phyloP scores from a whole-genome alignment of 2,329 filamentous ascomycete genomes.

The Celoporthe dispersa region DNA sequence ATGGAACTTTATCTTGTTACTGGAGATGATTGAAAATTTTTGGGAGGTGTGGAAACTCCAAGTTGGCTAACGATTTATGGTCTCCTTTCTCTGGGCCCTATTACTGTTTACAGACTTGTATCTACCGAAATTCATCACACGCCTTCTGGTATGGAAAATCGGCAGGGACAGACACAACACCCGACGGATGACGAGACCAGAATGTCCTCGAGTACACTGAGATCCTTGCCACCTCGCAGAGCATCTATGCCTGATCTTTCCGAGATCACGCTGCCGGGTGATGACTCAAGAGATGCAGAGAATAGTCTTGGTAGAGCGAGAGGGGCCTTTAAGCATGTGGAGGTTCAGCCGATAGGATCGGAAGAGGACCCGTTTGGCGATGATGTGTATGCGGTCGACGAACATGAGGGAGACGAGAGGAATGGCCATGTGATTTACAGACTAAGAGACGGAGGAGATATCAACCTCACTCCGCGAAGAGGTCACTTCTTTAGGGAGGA shows the following conservation, averaged over 20 bases:
- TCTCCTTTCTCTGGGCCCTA: background rate
- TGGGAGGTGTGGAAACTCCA: background rate
- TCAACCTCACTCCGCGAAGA: background rate
- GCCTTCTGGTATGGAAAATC: background rate
- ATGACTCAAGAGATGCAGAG: background rate
- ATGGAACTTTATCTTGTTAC: background rate
- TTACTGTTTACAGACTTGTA: background rate
- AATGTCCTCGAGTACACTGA: background rate
- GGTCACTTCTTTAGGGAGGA: background rate
- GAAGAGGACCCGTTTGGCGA: background rate
- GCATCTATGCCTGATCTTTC: background rate
- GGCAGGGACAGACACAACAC: background rate
- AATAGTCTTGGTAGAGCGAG: background rate
- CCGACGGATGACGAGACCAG: background rate
- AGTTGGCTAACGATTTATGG: background rate
- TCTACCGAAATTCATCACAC: background rate
- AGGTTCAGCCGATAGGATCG: background rate
- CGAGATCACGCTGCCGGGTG: background rate
- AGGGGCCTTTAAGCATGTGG: background rate
- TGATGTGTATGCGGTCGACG: background rate
- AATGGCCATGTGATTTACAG: background rate
- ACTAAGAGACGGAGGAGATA: background rate
- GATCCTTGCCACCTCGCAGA: background rate
- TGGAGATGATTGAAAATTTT: background rate
- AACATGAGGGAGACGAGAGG: background rate